Percentiles rank a stretch among this genome's conserved stretches.
Evolutionary conservation across 208 protist genomes (phyloP).

Genomic region (Leptomonas pyrrhocoris): DNA sequence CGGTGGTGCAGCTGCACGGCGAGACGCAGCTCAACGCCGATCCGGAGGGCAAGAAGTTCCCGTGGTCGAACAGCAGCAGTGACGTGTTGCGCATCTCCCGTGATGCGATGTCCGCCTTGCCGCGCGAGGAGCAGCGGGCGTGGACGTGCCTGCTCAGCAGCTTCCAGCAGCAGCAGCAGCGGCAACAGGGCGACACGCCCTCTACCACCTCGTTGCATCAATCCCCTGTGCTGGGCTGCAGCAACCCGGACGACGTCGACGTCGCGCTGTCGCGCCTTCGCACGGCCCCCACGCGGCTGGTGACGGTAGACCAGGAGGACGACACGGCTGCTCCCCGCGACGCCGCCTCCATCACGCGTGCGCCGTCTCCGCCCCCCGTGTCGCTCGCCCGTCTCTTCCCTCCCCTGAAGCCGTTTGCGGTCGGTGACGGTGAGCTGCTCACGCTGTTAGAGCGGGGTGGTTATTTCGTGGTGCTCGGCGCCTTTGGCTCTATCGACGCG

Average conservation of each 20-base stretch:
- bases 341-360: slow-evolving; percentile 3
- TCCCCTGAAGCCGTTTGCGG: slow-evolving; percentile 25
- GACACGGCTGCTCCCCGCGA: neutral
- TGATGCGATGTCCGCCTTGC: neutral
- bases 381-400: slow-evolving; percentile 20
- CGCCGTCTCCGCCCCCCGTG: slow-evolving; percentile 6
- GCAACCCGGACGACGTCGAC: slow-evolving; percentile 14
- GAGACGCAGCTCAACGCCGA: slow-evolving; percentile 38
- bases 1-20: slow-evolving; percentile 41
- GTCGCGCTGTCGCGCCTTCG: slow-evolving; percentile 4
- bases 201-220: slow-evolving; percentile 9
- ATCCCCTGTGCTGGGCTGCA: slow-evolving; percentile 19
- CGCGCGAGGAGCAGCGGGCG: slow-evolving; percentile 4
- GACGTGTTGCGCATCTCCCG: slow-evolving; percentile 17
- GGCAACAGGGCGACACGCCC: neutral
- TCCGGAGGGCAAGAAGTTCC: slow-evolving; percentile 40
- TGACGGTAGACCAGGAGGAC: slow-evolving; percentile 2
- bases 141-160: slow-evolving; percentile 2
- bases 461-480: slow-evolving; percentile 66
- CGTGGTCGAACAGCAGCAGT: slow-evolving; percentile 28
- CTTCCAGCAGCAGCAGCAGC: slow-evolving; percentile 14
- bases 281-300: slow-evolving; percentile 15
- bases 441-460: slow-evolving; percentile 49
- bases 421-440: slow-evolving; percentile 27
- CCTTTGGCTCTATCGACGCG: slow-evolving; percentile 51